Base-by-base conservation (phyloP, 192 early-diverging fungal species). In the Gigaspora rosea region DNA sequence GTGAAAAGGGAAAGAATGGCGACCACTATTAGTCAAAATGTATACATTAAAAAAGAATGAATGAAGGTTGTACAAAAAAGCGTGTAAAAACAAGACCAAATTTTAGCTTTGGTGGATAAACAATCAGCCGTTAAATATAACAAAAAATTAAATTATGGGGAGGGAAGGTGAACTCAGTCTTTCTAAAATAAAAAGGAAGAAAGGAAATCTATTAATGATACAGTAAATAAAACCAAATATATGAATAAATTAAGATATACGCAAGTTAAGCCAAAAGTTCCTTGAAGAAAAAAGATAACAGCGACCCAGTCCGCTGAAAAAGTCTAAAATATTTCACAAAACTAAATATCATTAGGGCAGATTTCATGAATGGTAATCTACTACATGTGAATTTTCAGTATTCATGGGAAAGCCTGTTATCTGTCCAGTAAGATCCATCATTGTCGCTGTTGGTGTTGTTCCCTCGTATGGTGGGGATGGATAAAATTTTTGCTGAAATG, bases 51-150 rank as follows among this genome's bases (percentile, higher is more conserved):
- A 18, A n/a, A 56, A 13, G 52, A 15, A 18, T 56, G 18, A 16
- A 54, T 56, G 27, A 27, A 22, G 64, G 64, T 22, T 66, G 18
- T 66, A 9, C 8, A 62, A 27, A 62, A 12, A 62, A 8, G 61
- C 7, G 63, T 35, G 33, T 7, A 65, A 46, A 65, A 66, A 66
- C 46, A 16, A 18, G 18, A 35, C 32, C 8, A 13, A 11, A 63
- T 15, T 18, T 73, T 73, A 51, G 35, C 54, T 73, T 73, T 73
- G 71, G 71, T 73, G 54, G 71, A 73, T 73, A 73, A 73, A 73
- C 71, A 73, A 73, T 73, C 71, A 73, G 71, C 71, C 71, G 35
- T 41, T 73, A 58, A 57, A 73, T 22, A 15, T 58, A 58, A 46
- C 18, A 72, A 72, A 72, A 27, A 73, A 73, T 57, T 54, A 72